Evolutionary conservation across 2,329 filamentous ascomycete species (phyloP).

Genomic region (Aspergillus candidus): DNA sequence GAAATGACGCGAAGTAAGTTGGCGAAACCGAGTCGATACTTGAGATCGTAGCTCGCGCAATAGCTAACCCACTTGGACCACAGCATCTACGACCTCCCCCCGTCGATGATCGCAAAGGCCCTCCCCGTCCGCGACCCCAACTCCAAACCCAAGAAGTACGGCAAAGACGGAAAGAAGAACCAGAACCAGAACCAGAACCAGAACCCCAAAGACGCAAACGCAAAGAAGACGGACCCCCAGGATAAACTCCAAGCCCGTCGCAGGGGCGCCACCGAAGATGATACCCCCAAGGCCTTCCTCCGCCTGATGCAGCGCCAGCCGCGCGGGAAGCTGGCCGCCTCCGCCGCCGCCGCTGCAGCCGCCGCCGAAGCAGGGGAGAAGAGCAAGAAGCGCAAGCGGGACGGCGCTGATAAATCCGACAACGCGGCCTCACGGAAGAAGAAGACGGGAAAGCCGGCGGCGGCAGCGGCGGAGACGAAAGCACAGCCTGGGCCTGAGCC

Average conservation of each 20-base stretch:
- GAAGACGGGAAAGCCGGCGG: conserved; percentile 13
- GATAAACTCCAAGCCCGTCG: conserved; percentile 12
- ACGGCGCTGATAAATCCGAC: conserved; percentile 14
- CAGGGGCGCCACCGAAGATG: conserved; percentile 51
- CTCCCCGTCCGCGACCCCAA: conserved; percentile 49
- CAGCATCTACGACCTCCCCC: conserved; percentile 53
- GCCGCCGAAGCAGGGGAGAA: conserved; percentile 50
- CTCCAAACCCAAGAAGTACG: conserved; percentile 32
- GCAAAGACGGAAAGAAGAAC: conserved; percentile 29
- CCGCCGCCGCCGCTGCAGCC: conserved; percentile 52
- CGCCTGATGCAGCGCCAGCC: conserved; percentile 71
- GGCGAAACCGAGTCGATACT: no score
- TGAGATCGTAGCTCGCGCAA: no score
- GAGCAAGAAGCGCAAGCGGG: conserved; percentile 46
- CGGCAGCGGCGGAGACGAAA: background rate
- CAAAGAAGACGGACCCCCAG: conserved; percentile 16
- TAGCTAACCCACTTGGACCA: conserved; percentile 15
- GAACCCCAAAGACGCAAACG: conserved; percentile 39
- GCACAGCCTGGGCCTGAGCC: conserved; percentile 4
- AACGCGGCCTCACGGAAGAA: conserved; percentile 16
- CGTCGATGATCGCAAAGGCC: conserved; percentile 53
- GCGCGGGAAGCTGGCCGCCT: conserved; percentile 43
- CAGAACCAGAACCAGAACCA: no score
- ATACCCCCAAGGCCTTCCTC: conserved; percentile 82
- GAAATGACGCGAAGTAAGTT: conserved; percentile 34